Evolutionary conservation across 148 eudicot genomes (phyloP).

Genomic region (Hydrangea macrophylla): DNA sequence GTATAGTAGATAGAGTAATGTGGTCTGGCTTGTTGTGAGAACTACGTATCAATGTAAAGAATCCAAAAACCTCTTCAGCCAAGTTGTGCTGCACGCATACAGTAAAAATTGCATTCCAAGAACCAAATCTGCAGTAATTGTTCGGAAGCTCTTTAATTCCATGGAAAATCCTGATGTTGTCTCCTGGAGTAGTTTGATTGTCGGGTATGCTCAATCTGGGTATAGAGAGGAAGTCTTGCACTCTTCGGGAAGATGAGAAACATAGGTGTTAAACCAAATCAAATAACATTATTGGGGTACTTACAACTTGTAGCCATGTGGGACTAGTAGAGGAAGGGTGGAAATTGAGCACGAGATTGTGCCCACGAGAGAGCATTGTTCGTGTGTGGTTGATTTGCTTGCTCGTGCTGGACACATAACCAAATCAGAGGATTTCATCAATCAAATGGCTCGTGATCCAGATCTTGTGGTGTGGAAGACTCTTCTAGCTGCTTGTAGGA

Average conservation of each 20-base stretch:
- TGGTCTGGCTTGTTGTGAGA: constrained; percentile 39
- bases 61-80: constrained; percentile 25
- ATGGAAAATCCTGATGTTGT: constrained; percentile 34
- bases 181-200: constrained; percentile 43
- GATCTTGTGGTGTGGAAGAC: constrained; percentile 46
- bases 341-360: constrained; percentile 23
- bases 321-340: constrained; percentile 41
- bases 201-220: constrained; percentile 44
- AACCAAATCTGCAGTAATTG: constrained; percentile 27
- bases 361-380: constrained; percentile 38
- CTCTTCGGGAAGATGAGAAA: constrained; percentile 32
- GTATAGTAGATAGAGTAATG: constrained; percentile 22
- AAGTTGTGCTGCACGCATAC: constrained; percentile 29
- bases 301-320: constrained; percentile 44
- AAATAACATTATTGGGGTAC: constrained; percentile 36
- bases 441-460: constrained; percentile 30
- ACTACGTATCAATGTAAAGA: constrained; percentile 32
- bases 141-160: constrained; percentile 29
- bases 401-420: constrained; percentile 39
- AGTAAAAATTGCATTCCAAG: constrained; percentile 38
- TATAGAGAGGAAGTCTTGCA: constrained; percentile 34
- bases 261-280: constrained; percentile 27
- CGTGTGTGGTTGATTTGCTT: constrained; percentile 40
- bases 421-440: constrained; percentile 38
- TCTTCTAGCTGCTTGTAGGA: constrained; percentile 45